Evolutionary conservation across 495 filamentous ascomycete species (phyloP).

Genomic region (Thermothielavioides terrestris): DNA sequence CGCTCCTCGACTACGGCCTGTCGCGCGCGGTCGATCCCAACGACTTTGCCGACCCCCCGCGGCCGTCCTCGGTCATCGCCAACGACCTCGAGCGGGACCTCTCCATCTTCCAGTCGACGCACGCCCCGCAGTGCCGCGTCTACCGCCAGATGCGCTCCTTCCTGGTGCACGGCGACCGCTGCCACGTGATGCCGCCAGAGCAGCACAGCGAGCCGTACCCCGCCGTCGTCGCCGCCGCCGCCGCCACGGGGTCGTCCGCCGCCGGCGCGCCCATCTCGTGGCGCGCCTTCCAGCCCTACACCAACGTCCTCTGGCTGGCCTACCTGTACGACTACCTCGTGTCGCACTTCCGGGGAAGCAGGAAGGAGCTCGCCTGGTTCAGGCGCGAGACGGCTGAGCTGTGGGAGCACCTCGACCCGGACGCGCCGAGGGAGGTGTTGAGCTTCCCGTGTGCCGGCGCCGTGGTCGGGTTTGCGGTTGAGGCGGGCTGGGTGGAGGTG

Average conservation of each 20-base stretch:
- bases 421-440: conserved; percentile 27
- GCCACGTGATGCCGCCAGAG: conserved; percentile 23
- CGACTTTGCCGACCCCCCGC: not conserved
- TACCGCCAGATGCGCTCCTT: conserved; percentile 47
- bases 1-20: conserved; percentile 84
- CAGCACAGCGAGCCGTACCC: conserved; percentile 31
- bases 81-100: conserved; percentile 47
- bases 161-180: conserved; percentile 29
- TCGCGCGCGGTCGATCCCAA: conserved; percentile 49
- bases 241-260: conserved; percentile 16
- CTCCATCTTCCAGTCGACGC: conserved; percentile 42
- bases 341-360: conserved; percentile 25
- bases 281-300: conserved; percentile 37
- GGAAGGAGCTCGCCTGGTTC: conserved; percentile 29
- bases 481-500: conserved; percentile 38
- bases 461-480: conserved; percentile 35
- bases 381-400: conserved; percentile 34
- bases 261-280: conserved; percentile 32
- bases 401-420: conserved; percentile 33
- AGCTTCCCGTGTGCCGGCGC: conserved; percentile 36
- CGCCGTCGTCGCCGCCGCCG: conserved; percentile 15
- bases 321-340: conserved; percentile 41
- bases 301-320: conserved; percentile 47
- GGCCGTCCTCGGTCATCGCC: conserved; percentile 13
- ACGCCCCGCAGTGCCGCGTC: conserved; percentile 38